Base-by-base conservation (phyloP, 2,329 filamentous ascomycete species). In the Arthrinium phaeospermum region DNA sequence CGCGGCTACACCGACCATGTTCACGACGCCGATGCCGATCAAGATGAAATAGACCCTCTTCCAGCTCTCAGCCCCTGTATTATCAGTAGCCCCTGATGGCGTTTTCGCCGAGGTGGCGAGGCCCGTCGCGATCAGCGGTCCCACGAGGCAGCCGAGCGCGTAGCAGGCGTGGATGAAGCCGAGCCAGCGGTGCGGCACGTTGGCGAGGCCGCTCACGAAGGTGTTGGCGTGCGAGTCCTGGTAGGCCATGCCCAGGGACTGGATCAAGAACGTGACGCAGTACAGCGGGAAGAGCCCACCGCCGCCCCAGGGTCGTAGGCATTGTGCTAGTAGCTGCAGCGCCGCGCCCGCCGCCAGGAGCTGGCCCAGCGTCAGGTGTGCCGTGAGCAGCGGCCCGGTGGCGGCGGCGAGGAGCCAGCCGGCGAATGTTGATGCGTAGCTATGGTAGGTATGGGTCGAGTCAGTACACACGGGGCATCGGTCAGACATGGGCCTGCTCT, bases 111-210 rank as follows among this genome's bases (percentile, higher is more conserved):
- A 77, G 1, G 78, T 80, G 0, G 88, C 88, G n/a, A 91, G 82
- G 0, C 83, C 84, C 0, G 85, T 88, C 0, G 86, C 85, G 1
- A 86, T 84, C 67, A 92, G 89, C 0, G 90, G 90, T 0, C 85
- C 87, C 4, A 89, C 83, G 2, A 92, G 83, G 67, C 87, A 87
- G 0, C 90, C 90, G 0, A 86, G 85, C 76, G 83, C 84, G 75
- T 90, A 92, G 84, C 89, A 90, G 12, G 89, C 90, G 74, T 92
- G 91, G 22, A 92, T 90, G 71, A 91, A 88, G 0, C 89, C 88
- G 0, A 92, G 82, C 87, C 89, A 91, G 5, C 89, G 82, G 76
- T 92, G 89, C 0, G 89, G 86, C 0, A 80, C 81, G 22, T 82
- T 83, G 13, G 84, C 84, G 0, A 86, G 78, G 0, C 85, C 83